These are phyloP conservation scores for Trichaptum fuscoviolaceum DNA, from an alignment of 768 basidiomycete species.

Conservation along the genomic window DNA sequence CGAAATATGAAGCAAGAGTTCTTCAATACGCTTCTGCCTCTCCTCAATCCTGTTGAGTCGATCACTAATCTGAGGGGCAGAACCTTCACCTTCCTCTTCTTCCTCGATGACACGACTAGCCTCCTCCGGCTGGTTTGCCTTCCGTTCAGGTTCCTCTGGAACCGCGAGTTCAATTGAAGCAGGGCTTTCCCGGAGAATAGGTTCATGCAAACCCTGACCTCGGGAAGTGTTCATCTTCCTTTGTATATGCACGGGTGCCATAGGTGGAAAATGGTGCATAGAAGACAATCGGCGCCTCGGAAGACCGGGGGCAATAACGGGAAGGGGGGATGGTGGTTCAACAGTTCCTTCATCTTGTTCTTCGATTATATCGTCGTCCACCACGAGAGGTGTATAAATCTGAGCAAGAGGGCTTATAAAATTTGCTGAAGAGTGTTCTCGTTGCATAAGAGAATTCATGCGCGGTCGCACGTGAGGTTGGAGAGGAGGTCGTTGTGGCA, in stretches of 20 bases:
- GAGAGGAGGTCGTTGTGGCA: conserved; percentile 12
- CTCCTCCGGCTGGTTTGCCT: conserved; percentile 14
- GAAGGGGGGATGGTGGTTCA: conserved; percentile 15
- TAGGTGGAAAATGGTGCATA: conserved; percentile 17
- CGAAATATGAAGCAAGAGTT: conserved; percentile 34
- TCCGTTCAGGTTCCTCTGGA: not conserved
- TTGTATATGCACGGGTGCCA: not conserved
- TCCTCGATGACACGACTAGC: conserved; percentile 24
- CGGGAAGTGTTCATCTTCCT: not conserved
- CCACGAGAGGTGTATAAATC: conserved; percentile 60
- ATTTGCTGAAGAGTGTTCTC: conserved; percentile 30
- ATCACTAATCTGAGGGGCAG: conserved; percentile 22
- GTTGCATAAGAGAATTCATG: conserved; percentile 38
- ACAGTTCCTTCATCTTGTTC: conserved; percentile 16
- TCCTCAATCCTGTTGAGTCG: conserved; percentile 38
- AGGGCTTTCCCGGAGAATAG: conserved; percentile 23
- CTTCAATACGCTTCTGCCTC: conserved; percentile 43
- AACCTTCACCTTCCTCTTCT: conserved; percentile 23
- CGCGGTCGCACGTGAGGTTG: conserved; percentile 30
- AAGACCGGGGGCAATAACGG: conserved; percentile 34
- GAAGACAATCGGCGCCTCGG: conserved; percentile 35
- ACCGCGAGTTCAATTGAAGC: conserved; percentile 7
- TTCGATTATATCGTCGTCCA: conserved; percentile 43
- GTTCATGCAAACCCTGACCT: conserved; percentile 7
- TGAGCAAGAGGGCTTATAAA: conserved; percentile 66